Evolutionary conservation across 139 green algal species (phyloP).

Genomic region (Micromonas commoda): DNA sequence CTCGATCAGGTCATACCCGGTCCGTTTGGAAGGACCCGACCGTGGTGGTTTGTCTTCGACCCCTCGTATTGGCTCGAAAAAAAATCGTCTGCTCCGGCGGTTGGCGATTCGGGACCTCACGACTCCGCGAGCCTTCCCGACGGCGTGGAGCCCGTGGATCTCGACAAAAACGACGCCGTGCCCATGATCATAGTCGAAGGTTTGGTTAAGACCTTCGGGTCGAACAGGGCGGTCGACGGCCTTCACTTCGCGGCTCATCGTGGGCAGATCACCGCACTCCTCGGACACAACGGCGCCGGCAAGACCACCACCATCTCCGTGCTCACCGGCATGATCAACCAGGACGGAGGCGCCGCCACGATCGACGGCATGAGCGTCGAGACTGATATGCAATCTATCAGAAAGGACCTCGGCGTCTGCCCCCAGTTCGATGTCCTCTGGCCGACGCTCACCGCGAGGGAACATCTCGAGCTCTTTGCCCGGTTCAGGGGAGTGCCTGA

Average conservation of each 20-base stretch:
- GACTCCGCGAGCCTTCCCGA: neutral
- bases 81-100: too few species aligned
- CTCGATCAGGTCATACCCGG: slow-evolving; percentile 39
- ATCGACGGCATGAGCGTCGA: slow-evolving; percentile 34
- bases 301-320: slow-evolving; percentile 50
- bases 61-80: slow-evolving; percentile 37
- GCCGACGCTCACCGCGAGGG: slow-evolving; percentile 70
- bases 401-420: slow-evolving; percentile 60
- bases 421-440: slow-evolving; percentile 96
- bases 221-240: slow-evolving; percentile 55
- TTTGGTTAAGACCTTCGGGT: slow-evolving; percentile 14
- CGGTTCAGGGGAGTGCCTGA: slow-evolving; percentile 56
- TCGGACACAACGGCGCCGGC: slow-evolving; percentile 64
- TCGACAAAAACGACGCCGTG: neutral
- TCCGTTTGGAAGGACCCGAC: slow-evolving; percentile 26
- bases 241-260: slow-evolving; percentile 46
- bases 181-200: neutral
- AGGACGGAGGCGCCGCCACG: slow-evolving; percentile 46
- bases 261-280: slow-evolving; percentile 65
- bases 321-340: slow-evolving; percentile 54
- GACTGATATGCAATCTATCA: slow-evolving; percentile 58
- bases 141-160: neutral
- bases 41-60: slow-evolving; percentile 35
- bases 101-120: too few species aligned
- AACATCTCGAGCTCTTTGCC: slow-evolving; percentile 87